Percentiles rank a stretch among this genome's conserved stretches.
These are phyloP conservation scores for Raffaelea ambrosiae DNA, from an alignment of 2,329 filamentous ascomycete genomes.

Conservation along the genomic window DNA sequence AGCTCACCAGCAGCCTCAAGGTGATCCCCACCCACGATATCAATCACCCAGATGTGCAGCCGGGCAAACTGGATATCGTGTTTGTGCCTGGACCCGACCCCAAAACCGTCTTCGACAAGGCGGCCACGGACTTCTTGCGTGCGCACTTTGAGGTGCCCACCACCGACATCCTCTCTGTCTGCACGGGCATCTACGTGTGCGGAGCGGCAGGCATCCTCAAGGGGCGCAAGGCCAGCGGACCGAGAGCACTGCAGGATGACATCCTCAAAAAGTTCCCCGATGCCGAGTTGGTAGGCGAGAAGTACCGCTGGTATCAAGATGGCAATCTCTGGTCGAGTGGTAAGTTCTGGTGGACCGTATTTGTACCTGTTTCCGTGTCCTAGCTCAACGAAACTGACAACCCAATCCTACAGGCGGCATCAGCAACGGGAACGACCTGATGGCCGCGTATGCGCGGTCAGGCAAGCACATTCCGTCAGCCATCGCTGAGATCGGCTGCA, in stretches of 20 bases:
- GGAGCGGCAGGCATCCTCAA: conserved; percentile 38
- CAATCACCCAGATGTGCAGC: conserved; percentile 35
- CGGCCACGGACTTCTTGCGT: conserved; percentile 32
- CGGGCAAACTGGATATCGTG: conserved; percentile 42
- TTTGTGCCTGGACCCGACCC: conserved; percentile 43
- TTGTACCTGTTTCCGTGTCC: neutral
- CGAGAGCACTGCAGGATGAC: conserved; percentile 18
- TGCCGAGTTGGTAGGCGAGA: conserved; percentile 27
- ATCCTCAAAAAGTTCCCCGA: conserved; percentile 4
- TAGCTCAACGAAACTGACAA: neutral
- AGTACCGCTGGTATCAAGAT: conserved; percentile 41
- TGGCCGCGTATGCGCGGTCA: conserved; percentile 40
- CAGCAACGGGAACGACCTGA: conserved; percentile 48
- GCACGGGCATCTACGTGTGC: conserved; percentile 41
- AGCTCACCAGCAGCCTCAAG: conserved; percentile 29
- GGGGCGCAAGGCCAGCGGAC: conserved; percentile 37
- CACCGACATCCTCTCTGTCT: conserved; percentile 43
- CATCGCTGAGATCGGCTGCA: conserved; percentile 33
- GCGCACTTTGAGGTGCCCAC: conserved; percentile 26
- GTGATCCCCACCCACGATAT: conserved; percentile 35
- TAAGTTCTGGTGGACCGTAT: conserved; percentile 21
- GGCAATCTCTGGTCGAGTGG: conserved; percentile 48
- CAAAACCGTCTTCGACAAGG: conserved; percentile 18
- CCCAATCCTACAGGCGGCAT: too few species aligned
- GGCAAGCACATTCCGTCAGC: conserved; percentile 32